These are phyloP conservation scores for Populus alba DNA, from an alignment of 345 rosid genomes.

Conservation along the genomic window DNA sequence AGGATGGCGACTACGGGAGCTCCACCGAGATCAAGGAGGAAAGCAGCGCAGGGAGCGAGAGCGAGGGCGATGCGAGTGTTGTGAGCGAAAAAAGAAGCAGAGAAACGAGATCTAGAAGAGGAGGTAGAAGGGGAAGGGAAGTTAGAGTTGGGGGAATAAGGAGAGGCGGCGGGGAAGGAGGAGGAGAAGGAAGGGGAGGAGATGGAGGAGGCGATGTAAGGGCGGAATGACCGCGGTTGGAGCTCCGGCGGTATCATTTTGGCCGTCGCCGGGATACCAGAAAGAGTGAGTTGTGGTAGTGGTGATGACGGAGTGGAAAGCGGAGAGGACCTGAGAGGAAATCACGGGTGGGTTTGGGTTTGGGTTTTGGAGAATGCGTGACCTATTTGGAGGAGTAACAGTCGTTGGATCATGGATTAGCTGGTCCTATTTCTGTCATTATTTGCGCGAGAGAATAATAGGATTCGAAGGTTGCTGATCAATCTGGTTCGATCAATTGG, in stretches of 20 bases:
- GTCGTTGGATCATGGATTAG: slow-evolving; percentile 22
- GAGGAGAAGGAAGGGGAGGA: slow-evolving; percentile 41
- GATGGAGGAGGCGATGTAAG: slow-evolving; percentile 47
- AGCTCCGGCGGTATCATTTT: slow-evolving; percentile 93
- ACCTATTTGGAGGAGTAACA: slow-evolving; percentile 20
- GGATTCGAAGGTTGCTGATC: not conserved
- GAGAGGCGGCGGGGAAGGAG: slow-evolving; percentile 33
- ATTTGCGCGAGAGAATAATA: not conserved
- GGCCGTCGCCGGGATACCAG: slow-evolving; percentile 16
- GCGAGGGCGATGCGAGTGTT: slow-evolving; percentile 74
- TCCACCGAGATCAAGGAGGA: slow-evolving; percentile 97
- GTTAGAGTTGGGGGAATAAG: slow-evolving; percentile 42
- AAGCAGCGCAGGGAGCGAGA: slow-evolving; percentile 76
- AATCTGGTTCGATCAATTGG: no score
- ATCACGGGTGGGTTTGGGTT: not conserved
- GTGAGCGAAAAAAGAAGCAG: slow-evolving; percentile 78
- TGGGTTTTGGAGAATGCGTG: slow-evolving; percentile 14
- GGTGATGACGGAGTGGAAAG: not conserved
- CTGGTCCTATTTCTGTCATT: not conserved
- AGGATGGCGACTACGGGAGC: slow-evolving; percentile 70
- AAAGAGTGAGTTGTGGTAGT: not conserved
- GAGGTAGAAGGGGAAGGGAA: slow-evolving; percentile 30
- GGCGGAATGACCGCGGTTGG: slow-evolving; percentile 80
- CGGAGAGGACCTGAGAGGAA: slow-evolving; percentile 5
- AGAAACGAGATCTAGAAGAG: slow-evolving; percentile 50